Conservation (phyloP, 805 yeast species). For the Danielia reshetovae region DNA sequence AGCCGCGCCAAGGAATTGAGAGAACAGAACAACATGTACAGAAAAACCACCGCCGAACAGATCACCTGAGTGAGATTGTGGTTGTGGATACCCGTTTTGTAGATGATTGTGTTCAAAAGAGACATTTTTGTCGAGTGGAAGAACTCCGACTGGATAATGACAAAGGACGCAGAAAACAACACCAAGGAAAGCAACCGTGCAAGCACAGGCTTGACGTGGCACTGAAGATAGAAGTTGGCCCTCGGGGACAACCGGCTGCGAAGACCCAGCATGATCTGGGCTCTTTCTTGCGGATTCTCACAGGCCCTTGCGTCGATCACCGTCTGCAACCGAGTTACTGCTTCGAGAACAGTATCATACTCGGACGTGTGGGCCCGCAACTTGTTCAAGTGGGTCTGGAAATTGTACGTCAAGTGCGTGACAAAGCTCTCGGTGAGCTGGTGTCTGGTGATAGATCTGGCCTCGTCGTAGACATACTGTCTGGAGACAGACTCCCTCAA, state of each 20-base stretch:
- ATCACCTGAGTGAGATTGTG: constrained; percentile 28
- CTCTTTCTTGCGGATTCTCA: constrained; percentile 13
- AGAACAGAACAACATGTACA: constrained; percentile 68
- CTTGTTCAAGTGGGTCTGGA: constrained; percentile 50
- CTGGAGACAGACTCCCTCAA: constrained; percentile 30
- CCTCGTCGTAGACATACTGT: constrained; percentile 21
- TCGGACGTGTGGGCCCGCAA: constrained; percentile 54
- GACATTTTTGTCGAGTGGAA: constrained; percentile 67
- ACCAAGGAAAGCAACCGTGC: constrained; percentile 42
- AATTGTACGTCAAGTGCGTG: constrained; percentile 46
- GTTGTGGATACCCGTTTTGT: constrained; percentile 23
- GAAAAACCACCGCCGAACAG: constrained; percentile 40
- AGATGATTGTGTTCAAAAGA: constrained; percentile 49
- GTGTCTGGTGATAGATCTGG: constrained; percentile 22
- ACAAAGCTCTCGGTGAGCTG: constrained; percentile 43
- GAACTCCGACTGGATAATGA: constrained; percentile 69
- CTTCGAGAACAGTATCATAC: constrained; percentile 46
- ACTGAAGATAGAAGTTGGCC: constrained; percentile 23
- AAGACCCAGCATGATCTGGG: constrained; percentile 5
- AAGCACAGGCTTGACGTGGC: constrained; percentile 43
- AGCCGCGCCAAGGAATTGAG: constrained; percentile 63
- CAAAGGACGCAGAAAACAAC: constrained; percentile 43
- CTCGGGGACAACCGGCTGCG: constrained; percentile 5
- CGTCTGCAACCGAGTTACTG: constrained; percentile 27
- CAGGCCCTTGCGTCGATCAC: constrained; percentile 16